Base-by-base conservation (phyloP, 805 yeast genomes). In the Kodamaea hsintzibuensis region DNA sequence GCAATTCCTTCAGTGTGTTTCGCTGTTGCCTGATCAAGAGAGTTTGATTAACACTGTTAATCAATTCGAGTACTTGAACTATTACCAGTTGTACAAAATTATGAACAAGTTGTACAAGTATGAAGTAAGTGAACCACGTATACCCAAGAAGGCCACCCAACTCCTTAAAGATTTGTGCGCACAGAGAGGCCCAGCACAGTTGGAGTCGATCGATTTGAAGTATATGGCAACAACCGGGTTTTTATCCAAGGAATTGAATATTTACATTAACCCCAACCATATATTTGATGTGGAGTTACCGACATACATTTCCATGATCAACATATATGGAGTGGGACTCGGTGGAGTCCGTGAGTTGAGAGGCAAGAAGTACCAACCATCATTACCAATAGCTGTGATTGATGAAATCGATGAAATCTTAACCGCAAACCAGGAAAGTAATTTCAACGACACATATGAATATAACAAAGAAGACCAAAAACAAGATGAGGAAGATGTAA, bases 1-100 rank as follows among this genome's bases (percentile, higher is more conserved):
- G 52, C 97, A 93, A 68, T 93, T 96, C 93, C 72, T 92, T 49
- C 98, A 92, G 68, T 88, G 93, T 43, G 82, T 91, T 68, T 82
- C 96, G 0, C 82, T 88, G 12, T 72, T 92, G 45, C 79, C 79
- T 14, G 84, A 83, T 55, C 88, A 84, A 53, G 91, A 86, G 52
- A 73, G 84, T 39, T 76, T 89, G 50, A 77, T 80, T 7, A 74
- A 78, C 10, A 81, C 89, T 7, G 65, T 83, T 33, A 71, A 72
- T 14, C 78, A 82, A 53, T 78, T 86, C 58, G 82, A 81, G 16
- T 67, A 72, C 12, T 73, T 95, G 54, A 86, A 88, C 52, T 84
- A 89, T 19, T 72, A 73, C 42, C 98, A 92, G 65, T 66, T 95
- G 45, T 71, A 85, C 56, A 86, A 87, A 62, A 82, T 85, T 0